These are phyloP conservation scores for Mortierella antarctica DNA, from an alignment of 192 early-diverging fungal species.

Conservation along the genomic window DNA sequence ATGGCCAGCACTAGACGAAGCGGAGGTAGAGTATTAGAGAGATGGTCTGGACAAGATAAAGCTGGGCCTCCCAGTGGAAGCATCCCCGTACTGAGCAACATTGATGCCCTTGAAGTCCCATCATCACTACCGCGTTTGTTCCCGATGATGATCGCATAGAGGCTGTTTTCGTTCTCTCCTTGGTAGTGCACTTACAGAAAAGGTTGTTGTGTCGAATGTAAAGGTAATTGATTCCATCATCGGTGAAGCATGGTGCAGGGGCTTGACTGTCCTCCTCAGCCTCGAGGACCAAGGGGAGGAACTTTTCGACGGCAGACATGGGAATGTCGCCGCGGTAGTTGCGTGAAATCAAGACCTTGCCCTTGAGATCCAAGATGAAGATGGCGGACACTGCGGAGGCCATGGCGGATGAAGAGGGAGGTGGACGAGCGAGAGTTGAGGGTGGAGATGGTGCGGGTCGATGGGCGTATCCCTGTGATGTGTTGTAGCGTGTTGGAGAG, in stretches of 20 bases:
- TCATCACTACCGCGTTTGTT: too few relatives aligned
- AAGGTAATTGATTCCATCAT: slow-evolving; percentile 95
- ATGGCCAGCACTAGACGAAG: slow-evolving; percentile 82
- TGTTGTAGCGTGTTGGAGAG: neutral
- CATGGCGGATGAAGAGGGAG: slow-evolving; percentile 19
- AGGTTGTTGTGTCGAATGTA: slow-evolving; percentile 97
- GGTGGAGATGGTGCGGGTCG: neutral
- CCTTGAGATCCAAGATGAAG: slow-evolving; percentile 97
- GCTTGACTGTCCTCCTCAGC: slow-evolving; percentile 94
- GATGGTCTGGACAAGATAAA: neutral
- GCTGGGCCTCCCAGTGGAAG: too few relatives aligned
- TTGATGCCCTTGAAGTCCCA: too few relatives aligned
- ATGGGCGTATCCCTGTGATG: slow-evolving; percentile 1
- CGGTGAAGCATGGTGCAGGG: slow-evolving; percentile 89
- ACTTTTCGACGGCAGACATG: slow-evolving; percentile 94
- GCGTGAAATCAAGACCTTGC: slow-evolving; percentile 97
- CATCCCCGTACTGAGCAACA: too few relatives aligned
- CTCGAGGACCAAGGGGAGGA: slow-evolving; percentile 95
- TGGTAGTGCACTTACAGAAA: slow-evolving; percentile 72
- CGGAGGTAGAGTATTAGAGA: neutral
- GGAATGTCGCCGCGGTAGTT: slow-evolving; percentile 99
- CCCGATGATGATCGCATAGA: too few relatives aligned
- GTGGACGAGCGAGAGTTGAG: neutral
- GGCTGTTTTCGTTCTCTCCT: neutral
- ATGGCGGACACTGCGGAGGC: slow-evolving; percentile 71